phyloP scores from a whole-genome alignment of 169 alveolate genomes.

The Eimeria nieschulzi region DNA sequence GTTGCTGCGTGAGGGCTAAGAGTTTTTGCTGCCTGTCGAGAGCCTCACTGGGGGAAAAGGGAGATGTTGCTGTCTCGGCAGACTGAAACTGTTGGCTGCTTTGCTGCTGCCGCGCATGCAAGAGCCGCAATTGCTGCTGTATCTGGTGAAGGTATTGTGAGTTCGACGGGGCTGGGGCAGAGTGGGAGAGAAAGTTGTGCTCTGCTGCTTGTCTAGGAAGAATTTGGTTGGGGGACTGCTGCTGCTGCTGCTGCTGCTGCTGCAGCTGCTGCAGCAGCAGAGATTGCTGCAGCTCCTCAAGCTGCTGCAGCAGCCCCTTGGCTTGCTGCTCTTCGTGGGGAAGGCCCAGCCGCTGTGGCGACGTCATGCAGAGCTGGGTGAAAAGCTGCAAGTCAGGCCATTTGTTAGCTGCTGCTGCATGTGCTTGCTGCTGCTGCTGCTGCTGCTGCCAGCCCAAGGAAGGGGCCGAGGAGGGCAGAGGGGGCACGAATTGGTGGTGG shows the following conservation, averaged over 20 bases:
- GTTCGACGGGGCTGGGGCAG: background rate
- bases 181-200: background rate
- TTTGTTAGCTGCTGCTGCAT: conserved; percentile 24
- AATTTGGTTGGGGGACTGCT: background rate
- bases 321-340: background rate
- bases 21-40: conserved; percentile 16
- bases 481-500: background rate
- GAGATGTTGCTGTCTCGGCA: background rate
- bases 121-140: background rate
- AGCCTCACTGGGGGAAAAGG: background rate
- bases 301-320: conserved; percentile 29
- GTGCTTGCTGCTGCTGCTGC: conserved; percentile 15
- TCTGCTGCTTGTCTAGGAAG: background rate
- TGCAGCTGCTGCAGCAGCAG: conserved; percentile 4
- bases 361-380: conserved; percentile 25
- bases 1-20: conserved; percentile 14
- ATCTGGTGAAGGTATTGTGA: conserved; percentile 2
- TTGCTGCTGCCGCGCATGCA: conserved; percentile 37
- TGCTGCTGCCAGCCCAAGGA: conserved; percentile 25
- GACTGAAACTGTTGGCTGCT: background rate
- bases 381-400: conserved; percentile 34
- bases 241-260: conserved; percentile 37
- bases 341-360: background rate
- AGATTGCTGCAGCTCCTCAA: conserved; percentile 41
- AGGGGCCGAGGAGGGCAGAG: background rate